Percentiles rank a stretch among this genome's conserved stretches.
Conservation (phyloP, 2,329 filamentous ascomycete species). For the Xylariaceae sp. region DNA sequence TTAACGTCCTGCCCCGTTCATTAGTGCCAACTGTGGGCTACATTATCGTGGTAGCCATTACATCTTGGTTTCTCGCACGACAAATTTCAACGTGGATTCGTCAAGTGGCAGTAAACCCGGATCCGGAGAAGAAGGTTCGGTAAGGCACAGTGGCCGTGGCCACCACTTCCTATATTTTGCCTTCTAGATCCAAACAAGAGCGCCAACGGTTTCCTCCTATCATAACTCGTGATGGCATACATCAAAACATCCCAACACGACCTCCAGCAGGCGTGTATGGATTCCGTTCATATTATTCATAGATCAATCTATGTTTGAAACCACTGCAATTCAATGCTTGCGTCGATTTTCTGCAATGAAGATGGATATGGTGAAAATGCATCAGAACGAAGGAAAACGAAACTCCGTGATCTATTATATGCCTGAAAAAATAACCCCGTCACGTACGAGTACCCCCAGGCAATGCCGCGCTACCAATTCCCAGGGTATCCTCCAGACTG, state of each 20-base stretch:
- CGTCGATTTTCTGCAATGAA: conserved; percentile 6
- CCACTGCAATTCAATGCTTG: conserved; percentile 8
- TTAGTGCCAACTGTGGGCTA: conserved; percentile 73
- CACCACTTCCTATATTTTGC: conserved; percentile 24
- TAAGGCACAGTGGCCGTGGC: conserved; percentile 23
- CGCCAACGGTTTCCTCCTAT: conserved; percentile 18
- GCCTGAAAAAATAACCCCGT: conserved; percentile 16
- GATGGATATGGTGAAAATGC: conserved; percentile 17
- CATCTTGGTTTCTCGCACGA: conserved; percentile 48
- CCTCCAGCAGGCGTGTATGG: conserved; percentile 5
- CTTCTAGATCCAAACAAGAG: conserved; percentile 26
- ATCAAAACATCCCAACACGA: conserved; percentile 16
- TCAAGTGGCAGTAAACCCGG: conserved; percentile 30
- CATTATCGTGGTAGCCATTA: conserved; percentile 62
- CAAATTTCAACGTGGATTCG: conserved; percentile 40
- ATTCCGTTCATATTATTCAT: conserved; percentile 8
- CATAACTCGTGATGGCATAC: conserved; percentile 27
- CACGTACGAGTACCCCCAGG: neutral
- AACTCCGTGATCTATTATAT: conserved; percentile 26
- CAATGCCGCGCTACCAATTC: conserved; percentile 31
- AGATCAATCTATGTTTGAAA: conserved; percentile 11
- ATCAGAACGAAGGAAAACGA: conserved; percentile 14
- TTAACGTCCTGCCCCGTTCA: conserved; percentile 79
- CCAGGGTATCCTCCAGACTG: conserved; percentile 40
- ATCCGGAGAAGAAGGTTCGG: conserved; percentile 44